Conservation (phyloP, 2,329 filamentous ascomycete species). For the Nemania sp. region DNA sequence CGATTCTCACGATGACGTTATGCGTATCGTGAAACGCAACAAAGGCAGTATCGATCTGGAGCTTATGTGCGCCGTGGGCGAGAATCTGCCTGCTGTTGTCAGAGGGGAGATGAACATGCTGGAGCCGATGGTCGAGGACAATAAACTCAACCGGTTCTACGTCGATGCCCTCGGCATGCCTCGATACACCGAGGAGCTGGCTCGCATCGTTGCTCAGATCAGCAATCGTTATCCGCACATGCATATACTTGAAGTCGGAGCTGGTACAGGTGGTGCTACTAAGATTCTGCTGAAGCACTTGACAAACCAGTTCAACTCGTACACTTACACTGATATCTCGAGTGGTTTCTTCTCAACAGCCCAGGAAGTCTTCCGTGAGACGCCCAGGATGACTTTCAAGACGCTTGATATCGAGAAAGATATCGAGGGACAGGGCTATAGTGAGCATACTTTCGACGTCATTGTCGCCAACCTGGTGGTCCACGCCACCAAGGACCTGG, state of each 20-base stretch:
- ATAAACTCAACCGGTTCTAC: background rate
- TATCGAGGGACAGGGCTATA: conserved; percentile 8
- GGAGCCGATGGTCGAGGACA: background rate
- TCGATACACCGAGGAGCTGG: background rate
- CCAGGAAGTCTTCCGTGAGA: background rate
- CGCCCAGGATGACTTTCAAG: conserved; percentile 40
- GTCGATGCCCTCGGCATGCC: background rate
- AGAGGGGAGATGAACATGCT: background rate
- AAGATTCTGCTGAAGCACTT: background rate
- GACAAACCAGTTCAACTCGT: conserved; percentile 28
- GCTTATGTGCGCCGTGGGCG: background rate
- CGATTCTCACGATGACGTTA: background rate
- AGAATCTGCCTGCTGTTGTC: background rate
- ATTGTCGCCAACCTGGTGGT: conserved; percentile 18
- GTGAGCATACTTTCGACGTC: conserved; percentile 13
- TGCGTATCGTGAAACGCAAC: background rate
- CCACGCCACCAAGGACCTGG: conserved; percentile 9
- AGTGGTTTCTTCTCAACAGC: background rate
- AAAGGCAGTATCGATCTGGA: background rate
- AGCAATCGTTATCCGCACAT: background rate
- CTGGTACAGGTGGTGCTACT: conserved; percentile 3
- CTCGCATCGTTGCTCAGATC: background rate
- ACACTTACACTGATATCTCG: conserved; percentile 35
- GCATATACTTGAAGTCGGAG: conserved; percentile 5
- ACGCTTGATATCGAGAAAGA: conserved; percentile 22